Evolutionary conservation across 2,329 filamentous ascomycete species (phyloP).

Genomic region (Aspergillus sp.): DNA sequence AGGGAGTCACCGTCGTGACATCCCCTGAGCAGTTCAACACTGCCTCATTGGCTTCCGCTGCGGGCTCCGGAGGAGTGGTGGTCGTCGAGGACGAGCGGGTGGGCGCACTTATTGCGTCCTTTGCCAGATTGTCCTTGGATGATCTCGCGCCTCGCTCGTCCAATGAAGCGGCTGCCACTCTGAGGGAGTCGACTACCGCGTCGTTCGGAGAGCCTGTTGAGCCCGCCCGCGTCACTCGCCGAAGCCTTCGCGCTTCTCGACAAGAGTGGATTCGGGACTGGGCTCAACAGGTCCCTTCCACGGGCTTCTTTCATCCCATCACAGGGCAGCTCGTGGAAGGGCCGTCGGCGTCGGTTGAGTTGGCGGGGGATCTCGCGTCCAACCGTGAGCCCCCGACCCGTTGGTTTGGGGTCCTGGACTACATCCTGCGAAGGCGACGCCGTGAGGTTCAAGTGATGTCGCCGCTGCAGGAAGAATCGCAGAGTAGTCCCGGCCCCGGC

Average conservation of each 20-base stretch:
- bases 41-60: conserved; percentile 11
- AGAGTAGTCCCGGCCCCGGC: conserved; percentile 11
- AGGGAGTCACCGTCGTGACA: neutral
- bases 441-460: conserved; percentile 12
- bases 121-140: conserved; percentile 13
- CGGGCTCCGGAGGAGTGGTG: conserved; percentile 14
- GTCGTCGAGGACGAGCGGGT: conserved; percentile 15
- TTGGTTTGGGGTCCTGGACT: conserved; percentile 11
- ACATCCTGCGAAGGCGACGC: neutral
- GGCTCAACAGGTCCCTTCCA: conserved; percentile 12
- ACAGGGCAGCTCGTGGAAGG: conserved; percentile 11
- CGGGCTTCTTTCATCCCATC: conserved; percentile 8
- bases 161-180: conserved; percentile 12
- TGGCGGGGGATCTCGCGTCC: conserved; percentile 16
- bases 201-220: conserved; percentile 10
- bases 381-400: conserved; percentile 11
- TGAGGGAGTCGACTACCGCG: conserved; percentile 9
- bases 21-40: conserved; percentile 2
- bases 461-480: conserved; percentile 19
- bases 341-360: conserved; percentile 17
- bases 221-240: neutral
- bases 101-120: conserved; percentile 7
- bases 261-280: neutral
- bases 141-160: conserved; percentile 10
- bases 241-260: neutral